Conservation (phyloP, 2,329 filamentous ascomycete genomes). For the Aspergillus hiratsukae region DNA sequence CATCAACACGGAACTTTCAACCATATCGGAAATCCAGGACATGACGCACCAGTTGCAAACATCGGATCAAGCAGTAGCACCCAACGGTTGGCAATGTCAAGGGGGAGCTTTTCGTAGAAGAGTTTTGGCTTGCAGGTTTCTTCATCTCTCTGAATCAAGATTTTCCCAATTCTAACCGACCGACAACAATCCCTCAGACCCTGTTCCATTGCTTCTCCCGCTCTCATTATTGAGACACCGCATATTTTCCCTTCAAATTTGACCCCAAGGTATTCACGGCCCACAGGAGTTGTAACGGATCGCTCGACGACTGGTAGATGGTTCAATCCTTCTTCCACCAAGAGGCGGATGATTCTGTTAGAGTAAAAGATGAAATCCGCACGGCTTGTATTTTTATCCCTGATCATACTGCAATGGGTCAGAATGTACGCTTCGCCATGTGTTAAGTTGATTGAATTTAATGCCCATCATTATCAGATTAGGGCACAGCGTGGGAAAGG, state of each 20-base stretch:
- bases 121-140: conserved; percentile 88
- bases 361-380: conserved; percentile 99
- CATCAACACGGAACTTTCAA: conserved; percentile 5
- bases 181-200: conserved; percentile 93
- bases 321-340: conserved; percentile 96
- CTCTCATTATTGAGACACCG: conserved; percentile 96
- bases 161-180: conserved; percentile 97
- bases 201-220: conserved; percentile 98
- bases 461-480: neutral
- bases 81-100: conserved; percentile 90
- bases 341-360: conserved; percentile 91
- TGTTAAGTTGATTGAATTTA: neutral
- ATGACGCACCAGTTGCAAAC: conserved; percentile 78
- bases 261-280: conserved; percentile 80
- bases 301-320: conserved; percentile 89
- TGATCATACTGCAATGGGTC: conserved; percentile 69
- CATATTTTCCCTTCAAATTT: conserved; percentile 98
- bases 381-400: conserved; percentile 80
- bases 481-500: conserved; percentile 1
- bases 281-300: conserved; percentile 85
- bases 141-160: conserved; percentile 94
- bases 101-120: conserved; percentile 96
- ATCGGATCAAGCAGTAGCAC: conserved; percentile 95
- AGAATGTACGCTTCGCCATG: conserved; percentile 3
- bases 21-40: neutral